Percentiles rank a stretch among this genome's conserved stretches.
These are phyloP conservation scores for Amaranthus hypochondriacus DNA, from an alignment of 148 eudicot genomes.

Conservation along the genomic window DNA sequence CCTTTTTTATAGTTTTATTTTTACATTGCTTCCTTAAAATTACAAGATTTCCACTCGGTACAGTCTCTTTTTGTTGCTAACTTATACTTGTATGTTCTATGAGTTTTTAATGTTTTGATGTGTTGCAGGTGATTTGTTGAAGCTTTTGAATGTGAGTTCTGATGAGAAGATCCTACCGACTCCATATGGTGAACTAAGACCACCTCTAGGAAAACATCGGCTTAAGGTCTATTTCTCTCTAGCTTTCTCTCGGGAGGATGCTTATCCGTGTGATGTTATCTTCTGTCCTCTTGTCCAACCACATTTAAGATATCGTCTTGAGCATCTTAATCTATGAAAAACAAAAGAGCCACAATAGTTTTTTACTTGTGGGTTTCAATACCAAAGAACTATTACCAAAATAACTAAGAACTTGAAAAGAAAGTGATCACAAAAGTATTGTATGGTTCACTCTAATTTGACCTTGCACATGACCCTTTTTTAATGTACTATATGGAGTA, in stretches of 20 bases:
- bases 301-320: no score
- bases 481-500: background rate
- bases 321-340: no score
- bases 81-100: background rate
- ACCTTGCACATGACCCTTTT: background rate
- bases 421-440: no score
- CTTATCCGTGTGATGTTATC: background rate
- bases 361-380: no score
- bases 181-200: slow-evolving; percentile 87
- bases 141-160: slow-evolving; percentile 70
- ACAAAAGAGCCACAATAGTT: no score
- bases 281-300: background rate
- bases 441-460: background rate
- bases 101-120: slow-evolving; percentile 6
- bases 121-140: slow-evolving; percentile 73
- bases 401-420: no score
- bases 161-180: slow-evolving; percentile 86
- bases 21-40: background rate
- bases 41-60: background rate
- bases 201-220: slow-evolving; percentile 95
- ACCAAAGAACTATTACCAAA: no score
- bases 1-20: background rate
- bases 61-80: background rate
- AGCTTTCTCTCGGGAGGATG: slow-evolving; percentile 5
- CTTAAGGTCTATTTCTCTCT: slow-evolving; percentile 58